Percentiles rank a stretch among this genome's conserved stretches.
Evolutionary conservation across 371 early-diverging fungal genomes (phyloP).

Genomic region (Apophysomyces variabilis): DNA sequence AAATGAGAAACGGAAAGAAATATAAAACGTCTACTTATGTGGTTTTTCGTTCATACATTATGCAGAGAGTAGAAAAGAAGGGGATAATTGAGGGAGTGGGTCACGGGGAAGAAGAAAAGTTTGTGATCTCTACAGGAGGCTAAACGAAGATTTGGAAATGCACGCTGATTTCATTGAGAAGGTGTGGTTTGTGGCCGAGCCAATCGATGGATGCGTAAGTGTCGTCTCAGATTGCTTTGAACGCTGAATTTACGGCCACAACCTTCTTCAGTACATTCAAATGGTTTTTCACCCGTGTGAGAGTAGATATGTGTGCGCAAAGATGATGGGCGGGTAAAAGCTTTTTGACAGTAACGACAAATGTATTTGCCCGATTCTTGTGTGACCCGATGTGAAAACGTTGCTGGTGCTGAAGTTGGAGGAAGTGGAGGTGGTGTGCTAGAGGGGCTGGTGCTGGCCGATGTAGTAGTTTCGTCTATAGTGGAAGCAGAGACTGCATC

Average conservation of each 20-base stretch:
- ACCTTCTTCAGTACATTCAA: slow-evolving; percentile 53
- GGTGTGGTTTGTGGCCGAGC: slow-evolving; percentile 4
- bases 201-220: slow-evolving; percentile 47
- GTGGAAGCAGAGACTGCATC: not conserved
- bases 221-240: slow-evolving; percentile 66
- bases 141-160: not conserved
- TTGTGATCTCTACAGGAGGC: not conserved
- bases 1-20: not conserved
- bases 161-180: slow-evolving; percentile 8
- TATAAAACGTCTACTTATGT: slow-evolving; percentile 2
- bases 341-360: slow-evolving; percentile 57
- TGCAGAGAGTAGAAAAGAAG: not conserved
- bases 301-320: slow-evolving; percentile 63
- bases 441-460: not conserved
- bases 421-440: slow-evolving; percentile 11
- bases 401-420: slow-evolving; percentile 3
- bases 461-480: not conserved
- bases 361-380: slow-evolving; percentile 35
- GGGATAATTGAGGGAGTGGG: not conserved
- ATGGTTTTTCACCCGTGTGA: slow-evolving; percentile 73
- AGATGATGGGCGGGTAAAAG: slow-evolving; percentile 66
- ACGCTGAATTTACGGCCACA: slow-evolving; percentile 67
- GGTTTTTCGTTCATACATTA: not conserved
- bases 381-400: slow-evolving; percentile 8
- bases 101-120: not conserved